These are phyloP conservation scores for Balamuthia mandrillaris DNA, from an alignment of 208 protist genomes.

Conservation along the genomic window DNA sequence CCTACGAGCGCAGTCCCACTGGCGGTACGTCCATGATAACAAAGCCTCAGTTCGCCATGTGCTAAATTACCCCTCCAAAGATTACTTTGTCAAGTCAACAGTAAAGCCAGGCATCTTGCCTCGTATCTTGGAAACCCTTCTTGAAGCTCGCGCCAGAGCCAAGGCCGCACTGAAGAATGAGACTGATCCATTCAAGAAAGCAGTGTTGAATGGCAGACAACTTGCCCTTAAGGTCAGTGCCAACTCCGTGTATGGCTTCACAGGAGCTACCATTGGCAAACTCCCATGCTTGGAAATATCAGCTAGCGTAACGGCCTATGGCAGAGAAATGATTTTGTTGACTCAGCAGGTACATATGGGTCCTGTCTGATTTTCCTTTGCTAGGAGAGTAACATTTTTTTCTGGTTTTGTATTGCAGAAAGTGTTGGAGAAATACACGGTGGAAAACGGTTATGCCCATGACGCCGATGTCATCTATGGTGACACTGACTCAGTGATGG, in stretches of 20 bases:
- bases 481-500: slow-evolving; percentile 99
- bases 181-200: slow-evolving; percentile 78
- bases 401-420: slow-evolving; percentile 26
- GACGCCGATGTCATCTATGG: slow-evolving; percentile 97
- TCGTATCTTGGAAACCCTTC: slow-evolving; percentile 82
- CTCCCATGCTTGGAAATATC: slow-evolving; percentile 97
- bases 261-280: slow-evolving; percentile 95
- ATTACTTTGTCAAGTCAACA: slow-evolving; percentile 4
- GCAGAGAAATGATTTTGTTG: slow-evolving; percentile 95
- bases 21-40: too few relatives aligned
- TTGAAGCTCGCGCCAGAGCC: slow-evolving; percentile 82
- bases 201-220: slow-evolving; percentile 94
- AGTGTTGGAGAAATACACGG: slow-evolving; percentile 85
- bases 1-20: neutral
- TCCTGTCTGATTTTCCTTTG: neutral
- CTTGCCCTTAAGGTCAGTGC: slow-evolving; percentile 96
- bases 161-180: slow-evolving; percentile 79
- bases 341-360: slow-evolving; percentile 82
- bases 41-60: too few relatives aligned
- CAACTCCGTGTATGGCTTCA: slow-evolving; percentile 99
- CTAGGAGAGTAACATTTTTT: neutral
- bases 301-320: slow-evolving; percentile 83
- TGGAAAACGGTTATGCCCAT: slow-evolving; percentile 82
- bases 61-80: too few relatives aligned
- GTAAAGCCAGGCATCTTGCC: slow-evolving; percentile 79